Conservation (phyloP, 2,329 filamentous ascomycete species). For the Arthroderma sp. region DNA sequence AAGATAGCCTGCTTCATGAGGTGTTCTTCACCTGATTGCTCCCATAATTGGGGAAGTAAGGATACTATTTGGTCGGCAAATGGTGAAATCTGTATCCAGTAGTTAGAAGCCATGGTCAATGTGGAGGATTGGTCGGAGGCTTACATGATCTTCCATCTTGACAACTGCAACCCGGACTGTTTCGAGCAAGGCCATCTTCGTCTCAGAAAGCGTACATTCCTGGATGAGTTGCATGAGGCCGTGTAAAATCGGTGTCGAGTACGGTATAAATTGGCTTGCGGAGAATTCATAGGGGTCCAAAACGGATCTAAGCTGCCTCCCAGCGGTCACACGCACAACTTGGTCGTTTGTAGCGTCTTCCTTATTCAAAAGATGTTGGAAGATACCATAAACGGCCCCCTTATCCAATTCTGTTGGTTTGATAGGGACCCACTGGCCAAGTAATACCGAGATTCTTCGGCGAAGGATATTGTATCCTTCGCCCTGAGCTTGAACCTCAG, state of each 20-base stretch:
- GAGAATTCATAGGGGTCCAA: constrained; percentile 77
- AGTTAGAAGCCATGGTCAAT: constrained; percentile 65
- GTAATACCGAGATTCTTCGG: constrained; percentile 72
- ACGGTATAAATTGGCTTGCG: constrained; percentile 60
- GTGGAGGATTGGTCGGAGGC: constrained; percentile 36
- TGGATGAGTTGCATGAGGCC: constrained; percentile 65
- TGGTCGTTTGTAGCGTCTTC: constrained; percentile 72
- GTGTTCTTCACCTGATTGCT: constrained; percentile 70
- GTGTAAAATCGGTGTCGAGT: constrained; percentile 58
- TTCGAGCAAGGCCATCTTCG: constrained; percentile 78
- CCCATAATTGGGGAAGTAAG: constrained; percentile 71
- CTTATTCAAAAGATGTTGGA: constrained; percentile 68
- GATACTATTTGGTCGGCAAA: constrained; percentile 70
- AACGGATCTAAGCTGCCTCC: constrained; percentile 65
- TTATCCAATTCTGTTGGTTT: constrained; percentile 56
- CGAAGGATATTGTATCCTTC: constrained; percentile 68
- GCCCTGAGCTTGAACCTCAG: constrained; percentile 59
- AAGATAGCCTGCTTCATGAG: constrained; percentile 91
- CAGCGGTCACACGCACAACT: constrained; percentile 83
- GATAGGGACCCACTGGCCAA: constrained; percentile 80
- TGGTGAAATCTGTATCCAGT: constrained; percentile 45
- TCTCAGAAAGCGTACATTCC: constrained; percentile 70
- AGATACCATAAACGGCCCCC: constrained; percentile 73
- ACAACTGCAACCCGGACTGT: constrained; percentile 71
- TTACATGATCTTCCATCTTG: constrained; percentile 61